Evolutionary conservation across 139 green algal species (phyloP).

Genomic region (Haematococcus sp.): DNA sequence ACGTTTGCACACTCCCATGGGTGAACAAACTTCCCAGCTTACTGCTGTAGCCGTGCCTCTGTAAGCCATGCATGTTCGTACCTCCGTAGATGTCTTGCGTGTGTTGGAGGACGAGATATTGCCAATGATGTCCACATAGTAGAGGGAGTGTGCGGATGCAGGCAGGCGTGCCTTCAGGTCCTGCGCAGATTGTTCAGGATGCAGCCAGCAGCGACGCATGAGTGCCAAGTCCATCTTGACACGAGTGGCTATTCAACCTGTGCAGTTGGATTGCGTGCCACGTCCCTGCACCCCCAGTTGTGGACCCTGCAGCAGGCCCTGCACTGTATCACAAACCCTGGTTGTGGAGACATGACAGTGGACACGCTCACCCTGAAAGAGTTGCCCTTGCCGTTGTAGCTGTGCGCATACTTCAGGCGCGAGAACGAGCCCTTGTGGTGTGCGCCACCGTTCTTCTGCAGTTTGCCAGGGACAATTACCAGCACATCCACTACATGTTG

Average conservation of each 20-base stretch:
- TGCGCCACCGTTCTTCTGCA: conserved; percentile 59
- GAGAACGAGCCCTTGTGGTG: conserved; percentile 68
- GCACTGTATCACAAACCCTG: too few species aligned
- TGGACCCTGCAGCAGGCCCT: neutral
- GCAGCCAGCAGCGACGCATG: too few species aligned
- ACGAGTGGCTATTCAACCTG: too few species aligned
- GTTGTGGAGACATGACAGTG: too few species aligned
- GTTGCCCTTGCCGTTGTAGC: conserved; percentile 36
- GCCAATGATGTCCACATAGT: conserved; percentile 87
- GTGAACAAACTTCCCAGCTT: too few species aligned
- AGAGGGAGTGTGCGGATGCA: conserved; percentile 54
- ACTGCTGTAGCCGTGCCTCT: too few species aligned
- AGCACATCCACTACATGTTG: too few species aligned
- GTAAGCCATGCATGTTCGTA: conserved; percentile 1
- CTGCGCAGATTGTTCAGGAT: too few species aligned
- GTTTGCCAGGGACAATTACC: too few species aligned
- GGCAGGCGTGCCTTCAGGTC: conserved; percentile 62
- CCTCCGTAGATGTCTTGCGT: conserved; percentile 13
- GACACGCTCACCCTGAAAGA: conserved; percentile 44
- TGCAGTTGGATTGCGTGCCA: too few species aligned
- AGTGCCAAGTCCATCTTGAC: too few species aligned
- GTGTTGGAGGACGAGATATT: conserved; percentile 78
- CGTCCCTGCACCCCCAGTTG: neutral
- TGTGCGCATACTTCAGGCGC: conserved; percentile 46
- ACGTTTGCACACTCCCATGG: too few species aligned